These are phyloP conservation scores for Aphanoascus verrucosus DNA, from an alignment of 2,329 filamentous ascomycete species.

Conservation along the genomic window DNA sequence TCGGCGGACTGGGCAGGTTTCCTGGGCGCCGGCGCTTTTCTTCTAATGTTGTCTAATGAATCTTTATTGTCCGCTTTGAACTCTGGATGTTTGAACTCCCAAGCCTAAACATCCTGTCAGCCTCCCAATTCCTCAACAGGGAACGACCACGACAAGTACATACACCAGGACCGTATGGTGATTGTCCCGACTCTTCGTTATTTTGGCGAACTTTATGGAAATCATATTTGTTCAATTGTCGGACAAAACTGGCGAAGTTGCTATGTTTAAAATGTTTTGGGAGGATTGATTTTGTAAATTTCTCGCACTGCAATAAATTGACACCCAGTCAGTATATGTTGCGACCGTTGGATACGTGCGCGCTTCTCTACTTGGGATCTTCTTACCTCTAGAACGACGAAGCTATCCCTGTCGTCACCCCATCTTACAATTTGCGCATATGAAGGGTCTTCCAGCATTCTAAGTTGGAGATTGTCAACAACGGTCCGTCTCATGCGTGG, in stretches of 20 bases:
- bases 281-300: slow-evolving; percentile 92
- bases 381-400: slow-evolving; percentile 86
- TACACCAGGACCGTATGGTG: slow-evolving; percentile 71
- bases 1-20: slow-evolving; percentile 61
- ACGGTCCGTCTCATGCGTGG: no score
- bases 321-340: background rate
- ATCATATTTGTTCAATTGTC: slow-evolving; percentile 93
- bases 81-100: slow-evolving; percentile 96
- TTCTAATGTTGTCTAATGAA: slow-evolving; percentile 86
- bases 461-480: slow-evolving; percentile 30
- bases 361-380: no score
- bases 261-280: slow-evolving; percentile 99
- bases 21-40: slow-evolving; percentile 84
- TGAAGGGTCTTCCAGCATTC: slow-evolving; percentile 91
- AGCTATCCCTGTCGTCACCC: slow-evolving; percentile 90
- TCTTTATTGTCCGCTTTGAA: slow-evolving; percentile 95
- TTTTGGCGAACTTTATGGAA: slow-evolving; percentile 95
- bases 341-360: background rate
- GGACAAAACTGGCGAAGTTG: slow-evolving; percentile 94
- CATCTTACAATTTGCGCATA: slow-evolving; percentile 90
- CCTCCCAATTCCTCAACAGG: background rate
- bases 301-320: slow-evolving; percentile 61
- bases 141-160: slow-evolving; percentile 19
- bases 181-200: slow-evolving; percentile 73
- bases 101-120: slow-evolving; percentile 46